A percentile compares a stretch with the other conserved stretches of the same genome.
Conservation (phyloP, 306 rosid species). For the Cicer cuneatum region DNA sequence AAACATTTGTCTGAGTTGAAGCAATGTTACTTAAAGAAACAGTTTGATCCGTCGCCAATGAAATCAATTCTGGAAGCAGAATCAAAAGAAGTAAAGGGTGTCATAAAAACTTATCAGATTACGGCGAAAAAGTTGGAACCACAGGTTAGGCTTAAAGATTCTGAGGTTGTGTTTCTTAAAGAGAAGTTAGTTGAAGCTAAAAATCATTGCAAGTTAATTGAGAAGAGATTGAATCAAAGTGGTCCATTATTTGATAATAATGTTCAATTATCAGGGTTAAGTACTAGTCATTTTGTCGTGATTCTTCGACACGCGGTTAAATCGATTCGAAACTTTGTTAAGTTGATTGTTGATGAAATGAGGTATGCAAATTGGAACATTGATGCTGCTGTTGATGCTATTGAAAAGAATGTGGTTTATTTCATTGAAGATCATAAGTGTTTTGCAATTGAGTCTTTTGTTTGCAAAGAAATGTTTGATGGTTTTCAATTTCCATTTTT, state of each 20-base stretch:
- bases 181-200: slow-evolving; percentile 75
- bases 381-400: slow-evolving; percentile 65
- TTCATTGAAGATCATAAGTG: slow-evolving; percentile 77
- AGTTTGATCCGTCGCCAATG: slow-evolving; percentile 73
- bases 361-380: slow-evolving; percentile 68
- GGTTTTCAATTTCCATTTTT: slow-evolving; percentile 69
- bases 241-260: slow-evolving; percentile 56
- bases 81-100: slow-evolving; percentile 76
- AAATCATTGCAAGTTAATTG: slow-evolving; percentile 60
- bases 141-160: slow-evolving; percentile 76
- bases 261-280: slow-evolving; percentile 64
- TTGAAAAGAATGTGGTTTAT: slow-evolving; percentile 58
- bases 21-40: slow-evolving; percentile 74
- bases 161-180: slow-evolving; percentile 69
- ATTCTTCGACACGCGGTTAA: slow-evolving; percentile 68
- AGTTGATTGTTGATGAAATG: slow-evolving; percentile 70
- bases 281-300: slow-evolving; percentile 60
- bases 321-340: slow-evolving; percentile 66
- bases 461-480: slow-evolving; percentile 83
- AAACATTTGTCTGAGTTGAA: slow-evolving; percentile 82
- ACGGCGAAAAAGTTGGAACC: slow-evolving; percentile 75
- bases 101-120: slow-evolving; percentile 63
- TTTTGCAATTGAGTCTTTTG: slow-evolving; percentile 74
- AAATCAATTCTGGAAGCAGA: slow-evolving; percentile 63
- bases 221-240: slow-evolving; percentile 72